These are phyloP conservation scores for Diaporthe ilicicola DNA, from an alignment of 2,329 filamentous ascomycete genomes.

Conservation along the genomic window DNA sequence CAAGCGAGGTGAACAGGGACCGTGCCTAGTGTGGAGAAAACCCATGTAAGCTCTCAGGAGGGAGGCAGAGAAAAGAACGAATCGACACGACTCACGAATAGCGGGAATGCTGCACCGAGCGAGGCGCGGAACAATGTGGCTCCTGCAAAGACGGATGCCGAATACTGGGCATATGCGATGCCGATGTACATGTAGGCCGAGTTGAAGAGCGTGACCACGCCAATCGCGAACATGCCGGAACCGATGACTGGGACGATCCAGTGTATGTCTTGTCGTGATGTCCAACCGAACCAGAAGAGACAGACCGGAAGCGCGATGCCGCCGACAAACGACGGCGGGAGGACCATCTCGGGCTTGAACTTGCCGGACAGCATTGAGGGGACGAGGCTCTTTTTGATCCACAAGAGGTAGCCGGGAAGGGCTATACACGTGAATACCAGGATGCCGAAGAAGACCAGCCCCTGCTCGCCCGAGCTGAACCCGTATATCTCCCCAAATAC, in stretches of 20 bases:
- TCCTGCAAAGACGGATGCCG: background rate
- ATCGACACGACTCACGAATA: constrained; percentile 41
- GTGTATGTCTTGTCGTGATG: constrained; percentile 62
- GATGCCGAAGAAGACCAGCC: background rate
- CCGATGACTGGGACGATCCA: constrained; percentile 64
- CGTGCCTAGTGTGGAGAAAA: background rate
- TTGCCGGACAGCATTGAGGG: background rate
- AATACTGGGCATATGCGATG: background rate
- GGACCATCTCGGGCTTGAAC: background rate
- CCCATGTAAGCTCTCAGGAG: background rate
- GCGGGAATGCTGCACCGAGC: background rate
- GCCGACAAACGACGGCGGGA: background rate
- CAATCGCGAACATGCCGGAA: constrained; percentile 51
- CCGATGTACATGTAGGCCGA: background rate
- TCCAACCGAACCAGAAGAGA: constrained; percentile 75
- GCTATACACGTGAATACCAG: background rate
- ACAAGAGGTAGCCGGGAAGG: no score
- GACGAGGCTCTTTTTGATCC: background rate
- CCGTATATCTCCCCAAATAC: constrained; percentile 1
- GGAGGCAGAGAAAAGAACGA: no score
- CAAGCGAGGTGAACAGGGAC: background rate
- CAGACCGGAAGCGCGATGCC: background rate
- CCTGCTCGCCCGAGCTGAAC: background rate
- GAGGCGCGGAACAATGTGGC: background rate
- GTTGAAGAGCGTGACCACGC: background rate